phyloP scores from a whole-genome alignment of 2,329 filamentous ascomycete genomes.

The Arachnomyces sp. region DNA sequence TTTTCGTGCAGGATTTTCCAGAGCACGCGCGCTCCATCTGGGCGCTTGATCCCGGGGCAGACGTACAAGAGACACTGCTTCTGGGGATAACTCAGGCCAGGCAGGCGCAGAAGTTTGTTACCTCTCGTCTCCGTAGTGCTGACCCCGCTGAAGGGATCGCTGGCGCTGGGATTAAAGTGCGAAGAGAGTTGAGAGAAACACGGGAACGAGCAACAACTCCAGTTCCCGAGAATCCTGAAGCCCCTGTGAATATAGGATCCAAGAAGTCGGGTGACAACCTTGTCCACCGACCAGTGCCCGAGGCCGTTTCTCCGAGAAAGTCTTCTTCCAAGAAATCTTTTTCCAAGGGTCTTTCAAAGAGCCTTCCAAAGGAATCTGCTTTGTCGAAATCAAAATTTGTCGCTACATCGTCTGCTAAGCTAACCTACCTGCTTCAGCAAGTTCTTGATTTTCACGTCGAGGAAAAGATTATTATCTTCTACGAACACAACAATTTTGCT shows the following conservation, averaged over 20 bases:
- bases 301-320: slow-evolving; percentile 6
- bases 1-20: slow-evolving; percentile 64
- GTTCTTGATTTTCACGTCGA: slow-evolving; percentile 59
- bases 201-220: slow-evolving; percentile 12
- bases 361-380: slow-evolving; percentile 37
- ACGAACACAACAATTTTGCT: slow-evolving; percentile 78
- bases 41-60: slow-evolving; percentile 51
- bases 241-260: slow-evolving; percentile 14
- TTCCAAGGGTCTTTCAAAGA: slow-evolving; percentile 19
- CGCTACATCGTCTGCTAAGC: slow-evolving; percentile 79
- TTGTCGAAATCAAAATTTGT: slow-evolving; percentile 56
- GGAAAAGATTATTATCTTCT: slow-evolving; percentile 90
- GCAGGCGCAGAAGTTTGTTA: slow-evolving; percentile 50
- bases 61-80: slow-evolving; percentile 40
- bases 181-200: slow-evolving; percentile 18
- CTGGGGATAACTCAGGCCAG: slow-evolving; percentile 52
- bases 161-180: slow-evolving; percentile 33
- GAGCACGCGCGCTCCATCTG: slow-evolving; percentile 54
- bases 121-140: slow-evolving; percentile 23
- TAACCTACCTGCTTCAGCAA: slow-evolving; percentile 74
- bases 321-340: slow-evolving; percentile 25
- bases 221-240: slow-evolving; percentile 7
- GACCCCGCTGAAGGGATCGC: slow-evolving; percentile 36
- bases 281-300: slow-evolving; percentile 19
- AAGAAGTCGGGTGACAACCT: slow-evolving; percentile 14